phyloP scores from a whole-genome alignment of 1,139 yeast species.

The Geotrichum australiense region DNA sequence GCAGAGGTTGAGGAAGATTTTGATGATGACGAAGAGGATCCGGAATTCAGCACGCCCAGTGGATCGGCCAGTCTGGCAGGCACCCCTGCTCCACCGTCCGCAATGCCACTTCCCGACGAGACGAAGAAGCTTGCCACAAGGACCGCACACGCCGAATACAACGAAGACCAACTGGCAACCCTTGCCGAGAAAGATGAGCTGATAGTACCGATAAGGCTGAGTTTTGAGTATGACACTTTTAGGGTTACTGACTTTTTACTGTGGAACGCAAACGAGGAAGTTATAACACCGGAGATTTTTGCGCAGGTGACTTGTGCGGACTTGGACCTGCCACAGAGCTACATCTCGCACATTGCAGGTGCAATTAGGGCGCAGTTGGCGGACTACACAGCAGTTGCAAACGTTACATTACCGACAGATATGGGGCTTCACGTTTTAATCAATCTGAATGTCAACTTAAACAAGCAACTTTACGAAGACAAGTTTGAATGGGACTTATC shows the following conservation, averaged over 20 bases:
- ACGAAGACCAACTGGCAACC: conserved; percentile 31
- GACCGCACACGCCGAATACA: conserved; percentile 32
- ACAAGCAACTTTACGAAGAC: conserved; percentile 81
- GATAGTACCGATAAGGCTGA: conserved; percentile 73
- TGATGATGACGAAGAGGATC: conserved; percentile 59
- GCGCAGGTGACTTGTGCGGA: conserved; percentile 76
- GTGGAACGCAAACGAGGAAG: conserved; percentile 81
- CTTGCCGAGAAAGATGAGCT: conserved; percentile 37
- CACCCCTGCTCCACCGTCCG: conserved; percentile 6
- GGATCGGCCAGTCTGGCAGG: conserved; percentile 6
- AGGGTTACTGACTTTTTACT: conserved; percentile 72
- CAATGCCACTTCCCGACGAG: conserved; percentile 20
- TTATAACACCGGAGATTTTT: conserved; percentile 74
- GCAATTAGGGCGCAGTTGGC: conserved; percentile 75
- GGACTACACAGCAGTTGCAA: conserved; percentile 60
- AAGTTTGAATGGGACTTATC: conserved; percentile 89
- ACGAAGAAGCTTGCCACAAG: conserved; percentile 29
- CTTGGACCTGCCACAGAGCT: conserved; percentile 58
- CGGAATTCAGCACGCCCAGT: conserved; percentile 6
- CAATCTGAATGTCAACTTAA: conserved; percentile 74
- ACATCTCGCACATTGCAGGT: conserved; percentile 55
- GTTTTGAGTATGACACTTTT: conserved; percentile 57
- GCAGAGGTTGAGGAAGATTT: conserved; percentile 76
- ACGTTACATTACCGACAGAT: conserved; percentile 56
- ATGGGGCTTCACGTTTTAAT: conserved; percentile 69